Evolutionary conservation across 768 basidiomycete species (phyloP), one percentile per base, ranked within the genome.

Genomic region (Chalciporus piperatus): DNA sequence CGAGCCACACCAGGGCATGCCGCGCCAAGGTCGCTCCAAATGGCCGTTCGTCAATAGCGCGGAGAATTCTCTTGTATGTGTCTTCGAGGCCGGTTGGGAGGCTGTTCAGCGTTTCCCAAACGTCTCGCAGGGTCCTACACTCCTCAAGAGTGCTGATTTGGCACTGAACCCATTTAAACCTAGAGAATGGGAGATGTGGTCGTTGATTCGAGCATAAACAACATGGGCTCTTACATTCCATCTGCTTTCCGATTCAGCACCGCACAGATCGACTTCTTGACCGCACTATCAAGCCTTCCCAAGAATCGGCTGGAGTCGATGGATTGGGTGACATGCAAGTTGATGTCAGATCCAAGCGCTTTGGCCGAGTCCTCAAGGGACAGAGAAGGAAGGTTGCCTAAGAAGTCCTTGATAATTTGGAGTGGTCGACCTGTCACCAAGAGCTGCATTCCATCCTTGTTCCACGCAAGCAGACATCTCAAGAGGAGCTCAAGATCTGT

Each of bases 31-130:
- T 8, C 13, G 38, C 43, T 6, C 53, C 39, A 0, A 17, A 2
- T 0, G 3, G 42, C 8, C 17, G 23, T 4, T 27, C 25, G n/a
- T 62, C 45, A 0, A 65, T 50, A 1, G 44, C 39, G 4, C 41
- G 23, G 3, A 65, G 50, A 19, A 62, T 65, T 10, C 63, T 54
- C 14, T 58, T 41, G 16, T 62, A 59, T 0, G 63, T 65, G 27
- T 62, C 63, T 19, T 65, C 53, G 2, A 63, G 20, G 27, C 61
- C 58, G 8, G 40, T 41, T 1, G 59, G 58, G 13, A 59, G 60
- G 17, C 45, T 47, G 11, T 51, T 10, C 6, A 59, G 52, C 4
- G 41, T 48, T 4, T 2, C 25, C 2, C 47, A 32, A 45, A 62
- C 50, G 13, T 47, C 45, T 0, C n/a, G 22, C 25, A 22, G 20